Base-by-base conservation (phyloP, 345 rosid genomes). In the Orychophragmus violaceus region DNA sequence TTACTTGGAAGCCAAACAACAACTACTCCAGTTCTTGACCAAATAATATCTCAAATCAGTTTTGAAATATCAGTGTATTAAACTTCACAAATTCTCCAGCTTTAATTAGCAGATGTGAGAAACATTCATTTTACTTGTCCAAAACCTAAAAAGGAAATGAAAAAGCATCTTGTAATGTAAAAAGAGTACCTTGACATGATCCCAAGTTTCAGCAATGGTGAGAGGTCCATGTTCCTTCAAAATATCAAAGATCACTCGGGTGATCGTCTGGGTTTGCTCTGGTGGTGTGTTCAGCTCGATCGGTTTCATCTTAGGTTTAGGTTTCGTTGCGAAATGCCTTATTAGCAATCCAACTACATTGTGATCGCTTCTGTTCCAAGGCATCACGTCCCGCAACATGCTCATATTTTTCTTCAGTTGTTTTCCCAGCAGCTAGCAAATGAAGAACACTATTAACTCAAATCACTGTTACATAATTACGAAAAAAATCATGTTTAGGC, bases 181-280 rank as follows among this genome's bases (percentile, higher is more conserved):
- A 32, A 41, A 41, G 48, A 16, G 48, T 63, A 86, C 91, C 84
- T 87, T 81, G 62, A 89, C 78, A n/a, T 69, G 89, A 19, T 85
- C 91, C 95, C 93, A 92, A 61, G 88, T 83, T 59, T 86, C 89
- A 35, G 80, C 69, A 3, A 92, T 69, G n/a, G 93, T 87, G 76
- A 87, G 89, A 68, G 98, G 93, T 23, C 93, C 96, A 33, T 89
- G 91, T 46, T 92, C 96, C 71, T 92, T 92, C 42, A 92, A 75
- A 13, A 89, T 74, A 45, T 89, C 93, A 27, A 89, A 89, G 74
- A 87, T 82, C 12, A 76, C 90, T 72, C 93, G 70, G 0, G 93
- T 83, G 68, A 92, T 84, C 7, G 88, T 92, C 80, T 87, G 93
- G 0, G 93, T 84, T 71, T 85, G 95, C 84, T 92, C 95, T 1